Conservation (phyloP, 148 eudicot genomes). For the Euryodendron excelsum region DNA sequence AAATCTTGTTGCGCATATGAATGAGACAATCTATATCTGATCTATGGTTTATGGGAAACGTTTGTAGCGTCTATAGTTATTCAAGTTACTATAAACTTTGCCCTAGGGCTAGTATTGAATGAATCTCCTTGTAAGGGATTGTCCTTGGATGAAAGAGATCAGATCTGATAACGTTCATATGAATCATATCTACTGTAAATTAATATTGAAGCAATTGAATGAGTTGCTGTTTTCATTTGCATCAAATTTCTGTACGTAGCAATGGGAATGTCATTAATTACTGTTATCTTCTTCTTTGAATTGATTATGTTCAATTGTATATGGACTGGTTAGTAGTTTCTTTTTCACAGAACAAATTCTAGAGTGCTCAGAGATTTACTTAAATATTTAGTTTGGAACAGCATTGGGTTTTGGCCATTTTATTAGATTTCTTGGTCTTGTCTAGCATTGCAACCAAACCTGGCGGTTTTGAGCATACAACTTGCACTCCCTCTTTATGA, state of each 20-base stretch:
- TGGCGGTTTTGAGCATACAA: neutral
- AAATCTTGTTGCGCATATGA: neutral
- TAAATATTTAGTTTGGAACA: neutral
- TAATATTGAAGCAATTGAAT: too few relatives aligned
- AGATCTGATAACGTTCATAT: neutral
- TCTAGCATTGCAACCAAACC: neutral
- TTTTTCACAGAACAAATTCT: neutral
- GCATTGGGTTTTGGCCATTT: neutral
- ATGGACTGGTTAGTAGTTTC: neutral
- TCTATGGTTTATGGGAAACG: neutral
- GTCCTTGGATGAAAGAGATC: neutral
- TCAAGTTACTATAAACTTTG: neutral
- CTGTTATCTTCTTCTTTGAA: neutral
- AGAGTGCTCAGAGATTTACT: neutral
- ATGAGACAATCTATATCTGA: neutral
- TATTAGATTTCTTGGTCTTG: neutral
- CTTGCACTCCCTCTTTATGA: neutral
- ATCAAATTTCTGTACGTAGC: neutral
- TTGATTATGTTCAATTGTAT: neutral
- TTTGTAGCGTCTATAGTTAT: neutral
- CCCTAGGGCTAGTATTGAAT: neutral
- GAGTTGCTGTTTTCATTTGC: too few relatives aligned
- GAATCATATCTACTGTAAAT: too few relatives aligned
- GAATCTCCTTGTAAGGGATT: too few relatives aligned
- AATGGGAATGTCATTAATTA: neutral